A percentile compares a stretch with the other conserved stretches of the same genome.
Evolutionary conservation across 768 basidiomycete genomes (phyloP).

Genomic region (Leccinum boreale): DNA sequence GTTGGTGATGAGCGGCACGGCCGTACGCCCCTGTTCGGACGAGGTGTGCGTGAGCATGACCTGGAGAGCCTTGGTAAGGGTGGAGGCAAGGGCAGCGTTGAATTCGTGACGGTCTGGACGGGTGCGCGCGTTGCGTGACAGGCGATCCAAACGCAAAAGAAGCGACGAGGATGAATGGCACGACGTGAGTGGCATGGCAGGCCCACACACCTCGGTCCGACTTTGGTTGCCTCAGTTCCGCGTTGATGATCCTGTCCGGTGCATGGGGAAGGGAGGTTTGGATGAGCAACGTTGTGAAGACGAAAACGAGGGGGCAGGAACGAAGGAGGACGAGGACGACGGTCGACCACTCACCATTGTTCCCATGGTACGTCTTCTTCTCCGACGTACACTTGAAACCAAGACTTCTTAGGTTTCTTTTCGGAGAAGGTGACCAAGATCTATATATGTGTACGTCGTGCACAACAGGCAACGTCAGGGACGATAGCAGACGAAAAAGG

Average conservation of each 20-base stretch:
- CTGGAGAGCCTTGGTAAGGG: slow-evolving; percentile 62
- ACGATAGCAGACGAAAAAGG: background rate
- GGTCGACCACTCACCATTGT: slow-evolving; percentile 54
- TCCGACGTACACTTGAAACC: slow-evolving; percentile 67
- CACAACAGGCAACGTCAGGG: background rate
- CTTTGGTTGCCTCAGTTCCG: slow-evolving; percentile 71
- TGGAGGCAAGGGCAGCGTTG: slow-evolving; percentile 53
- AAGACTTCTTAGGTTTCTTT: slow-evolving; percentile 71
- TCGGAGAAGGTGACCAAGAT: slow-evolving; percentile 75
- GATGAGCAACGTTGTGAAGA: background rate
- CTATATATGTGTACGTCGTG: slow-evolving; percentile 24
- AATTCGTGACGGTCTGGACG: slow-evolving; percentile 47
- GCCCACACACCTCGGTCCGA: slow-evolving; percentile 54
- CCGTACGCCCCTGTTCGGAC: slow-evolving; percentile 69
- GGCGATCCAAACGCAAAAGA: background rate
- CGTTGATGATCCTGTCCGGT: slow-evolving; percentile 66
- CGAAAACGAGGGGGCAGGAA: background rate
- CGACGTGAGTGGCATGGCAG: background rate
- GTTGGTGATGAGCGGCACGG: slow-evolving; percentile 79
- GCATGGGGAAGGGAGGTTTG: background rate
- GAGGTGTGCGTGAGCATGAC: slow-evolving; percentile 77
- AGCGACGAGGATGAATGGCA: background rate
- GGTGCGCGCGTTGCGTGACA: background rate
- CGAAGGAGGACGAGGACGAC: background rate
- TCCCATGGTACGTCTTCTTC: slow-evolving; percentile 90